Percentiles rank a stretch among this genome's conserved stretches.
Conservation (phyloP, 192 early-diverging fungal species). For the Rhizoclosmatium sp. region DNA sequence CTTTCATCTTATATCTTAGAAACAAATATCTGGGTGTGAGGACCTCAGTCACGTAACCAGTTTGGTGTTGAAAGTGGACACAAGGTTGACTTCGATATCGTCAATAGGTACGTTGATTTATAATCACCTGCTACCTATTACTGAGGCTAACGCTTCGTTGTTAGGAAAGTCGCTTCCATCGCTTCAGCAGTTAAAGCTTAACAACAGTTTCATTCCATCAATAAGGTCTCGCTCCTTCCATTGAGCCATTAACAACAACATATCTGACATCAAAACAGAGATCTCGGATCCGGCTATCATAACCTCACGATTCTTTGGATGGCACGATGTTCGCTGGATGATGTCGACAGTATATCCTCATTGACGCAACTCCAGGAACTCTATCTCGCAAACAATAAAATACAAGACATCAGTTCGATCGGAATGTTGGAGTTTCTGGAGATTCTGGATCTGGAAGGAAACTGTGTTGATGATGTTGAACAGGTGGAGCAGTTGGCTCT, state of each 20-base stretch:
- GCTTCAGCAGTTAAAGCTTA: constrained; percentile 53
- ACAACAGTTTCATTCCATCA: constrained; percentile 52
- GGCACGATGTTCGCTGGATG: constrained; percentile 49
- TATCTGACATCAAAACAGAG: constrained; percentile 30
- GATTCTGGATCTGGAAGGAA: constrained; percentile 59
- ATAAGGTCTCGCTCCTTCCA: constrained; percentile 35
- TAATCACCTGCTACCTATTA: background rate
- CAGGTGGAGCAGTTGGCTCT: constrained; percentile 55
- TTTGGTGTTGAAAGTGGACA: constrained; percentile 53
- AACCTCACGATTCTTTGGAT: constrained; percentile 55
- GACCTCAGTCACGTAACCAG: constrained; percentile 40
- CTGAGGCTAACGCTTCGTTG: background rate
- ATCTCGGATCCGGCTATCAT: constrained; percentile 55
- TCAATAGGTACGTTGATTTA: constrained; percentile 34
- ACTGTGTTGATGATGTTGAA: constrained; percentile 43
- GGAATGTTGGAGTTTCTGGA: constrained; percentile 52
- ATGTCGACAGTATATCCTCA: constrained; percentile 52
- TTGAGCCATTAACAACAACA: no score
- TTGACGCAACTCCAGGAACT: constrained; percentile 38
- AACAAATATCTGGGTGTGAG: constrained; percentile 23
- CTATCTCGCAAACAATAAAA: constrained; percentile 57
- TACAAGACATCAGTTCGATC: constrained; percentile 46
- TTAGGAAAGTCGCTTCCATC: constrained; percentile 42
- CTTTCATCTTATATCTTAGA: constrained; percentile 11
- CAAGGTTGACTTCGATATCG: constrained; percentile 46